These are phyloP conservation scores for Candida sp. DNA, from an alignment of 1,139 yeast genomes.

Conservation along the genomic window DNA sequence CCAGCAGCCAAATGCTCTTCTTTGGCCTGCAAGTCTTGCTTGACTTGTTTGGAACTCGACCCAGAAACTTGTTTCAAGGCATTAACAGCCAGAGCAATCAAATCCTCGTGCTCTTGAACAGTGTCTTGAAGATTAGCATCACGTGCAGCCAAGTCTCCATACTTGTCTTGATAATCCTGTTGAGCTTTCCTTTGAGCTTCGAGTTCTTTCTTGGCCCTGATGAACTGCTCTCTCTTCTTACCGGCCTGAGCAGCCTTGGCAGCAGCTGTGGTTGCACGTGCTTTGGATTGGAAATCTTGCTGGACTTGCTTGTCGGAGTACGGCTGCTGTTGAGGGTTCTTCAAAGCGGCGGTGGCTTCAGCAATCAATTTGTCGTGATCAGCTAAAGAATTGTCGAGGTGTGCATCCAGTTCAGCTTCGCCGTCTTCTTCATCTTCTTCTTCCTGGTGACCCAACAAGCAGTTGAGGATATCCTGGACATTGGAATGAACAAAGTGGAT, in stretches of 20 bases:
- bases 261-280: constrained; percentile 3
- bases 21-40: too few species aligned
- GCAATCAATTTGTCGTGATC: constrained; percentile 2
- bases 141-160: too few species aligned
- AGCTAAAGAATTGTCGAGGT: neutral
- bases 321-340: neutral
- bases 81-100: too few species aligned
- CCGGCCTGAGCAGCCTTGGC: constrained; percentile 10
- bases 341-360: constrained; percentile 8
- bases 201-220: constrained; percentile 15
- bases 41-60: too few species aligned
- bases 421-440: neutral
- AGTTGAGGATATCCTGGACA: constrained; percentile 15
- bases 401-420: neutral
- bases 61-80: too few species aligned
- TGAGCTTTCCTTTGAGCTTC: constrained; percentile 15
- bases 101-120: too few species aligned
- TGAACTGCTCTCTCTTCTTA: constrained; percentile 13
- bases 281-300: constrained; percentile 1
- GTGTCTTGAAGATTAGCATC: too few species aligned
- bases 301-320: neutral
- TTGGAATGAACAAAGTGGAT: constrained; percentile 16
- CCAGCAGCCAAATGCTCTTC: too few species aligned
- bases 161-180: too few species aligned
- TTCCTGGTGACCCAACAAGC: constrained; percentile 9